These are phyloP conservation scores for Arthrocladium fulminans DNA, from an alignment of 2,329 filamentous ascomycete species.

Conservation along the genomic window DNA sequence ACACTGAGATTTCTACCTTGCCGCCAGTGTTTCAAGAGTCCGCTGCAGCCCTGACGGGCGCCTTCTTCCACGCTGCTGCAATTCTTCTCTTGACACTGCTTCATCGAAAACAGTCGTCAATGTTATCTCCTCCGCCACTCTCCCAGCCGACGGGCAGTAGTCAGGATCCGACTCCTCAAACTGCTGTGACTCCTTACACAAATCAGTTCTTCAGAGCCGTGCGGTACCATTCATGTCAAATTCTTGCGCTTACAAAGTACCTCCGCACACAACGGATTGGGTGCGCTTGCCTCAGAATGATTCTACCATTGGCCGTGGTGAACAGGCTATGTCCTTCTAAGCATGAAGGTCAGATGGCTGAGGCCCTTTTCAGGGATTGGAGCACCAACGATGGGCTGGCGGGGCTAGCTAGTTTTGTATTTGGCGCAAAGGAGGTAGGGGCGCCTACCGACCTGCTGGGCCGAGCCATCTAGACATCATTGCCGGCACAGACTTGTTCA, in stretches of 20 bases:
- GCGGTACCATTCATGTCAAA: neutral
- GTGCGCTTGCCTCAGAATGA: conserved; percentile 1
- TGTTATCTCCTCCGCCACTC: neutral
- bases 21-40: neutral
- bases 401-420: neutral
- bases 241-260: neutral
- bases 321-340: conserved; percentile 1
- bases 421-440: neutral
- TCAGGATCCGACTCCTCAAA: neutral
- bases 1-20: neutral
- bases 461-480: too few species aligned
- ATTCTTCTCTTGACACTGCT: neutral
- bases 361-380: neutral
- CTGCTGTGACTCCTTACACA: neutral
- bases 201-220: neutral
- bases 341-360: neutral
- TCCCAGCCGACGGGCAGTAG: neutral
- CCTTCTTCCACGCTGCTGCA: conserved; percentile 1
- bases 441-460: neutral
- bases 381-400: neutral
- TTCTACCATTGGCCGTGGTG: neutral
- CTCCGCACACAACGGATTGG: neutral
- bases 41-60: neutral
- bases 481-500: too few species aligned
- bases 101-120: neutral